Evolutionary conservation across 441 rosid genomes (phyloP), one percentile per base, ranked within the genome.

Genomic region (Omphalea diandra): DNA sequence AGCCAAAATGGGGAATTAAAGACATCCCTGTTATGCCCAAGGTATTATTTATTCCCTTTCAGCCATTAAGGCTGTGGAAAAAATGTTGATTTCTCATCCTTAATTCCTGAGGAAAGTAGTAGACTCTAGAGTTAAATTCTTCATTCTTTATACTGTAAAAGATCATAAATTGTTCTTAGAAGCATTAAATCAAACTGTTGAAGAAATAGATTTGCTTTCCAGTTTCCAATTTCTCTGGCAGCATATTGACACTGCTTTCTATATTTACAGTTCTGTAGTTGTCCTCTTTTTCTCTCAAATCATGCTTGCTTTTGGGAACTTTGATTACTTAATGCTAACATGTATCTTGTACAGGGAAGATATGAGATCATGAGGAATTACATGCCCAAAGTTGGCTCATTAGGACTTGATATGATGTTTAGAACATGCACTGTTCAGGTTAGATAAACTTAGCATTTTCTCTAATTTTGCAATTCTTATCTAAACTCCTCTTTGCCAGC

Each of bases 361-460:
- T 96, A 93, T 69, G 87, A 91, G 63, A 96, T 96, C 76, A 93
- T 96, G 97, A 87, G 87, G 89, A 91, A 91, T 76, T 96, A 93
- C 88, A 96, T 96, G 98, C 97, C 98, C 7, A 93, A 96, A 86
- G 99, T 96, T 70, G 97, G 99, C 65, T 67, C 93, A 27, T 88
- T 91, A 55, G 99, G 99, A 71, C 93, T 93, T 82, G 98, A 93
- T 82, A 93, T 91, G 99, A 96, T 96, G 99, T 91, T 96, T 56
- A 84, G 98, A 76, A 96, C 98, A 2, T 96, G 98, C 78, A 96
- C 98, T 47, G 97, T 96, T 84, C 99, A 96, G 97, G 99, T 96
- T 68, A 71, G 85, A 75, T 66, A 54, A 63, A 63, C 64, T 64
- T 73, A 78, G 31, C 50, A 20, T 61, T 65, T 75, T 56, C 71